Percentiles rank a stretch among this genome's conserved stretches.
phyloP scores from a whole-genome alignment of 805 yeast species.

The Lipomyces yamanashiensis region DNA sequence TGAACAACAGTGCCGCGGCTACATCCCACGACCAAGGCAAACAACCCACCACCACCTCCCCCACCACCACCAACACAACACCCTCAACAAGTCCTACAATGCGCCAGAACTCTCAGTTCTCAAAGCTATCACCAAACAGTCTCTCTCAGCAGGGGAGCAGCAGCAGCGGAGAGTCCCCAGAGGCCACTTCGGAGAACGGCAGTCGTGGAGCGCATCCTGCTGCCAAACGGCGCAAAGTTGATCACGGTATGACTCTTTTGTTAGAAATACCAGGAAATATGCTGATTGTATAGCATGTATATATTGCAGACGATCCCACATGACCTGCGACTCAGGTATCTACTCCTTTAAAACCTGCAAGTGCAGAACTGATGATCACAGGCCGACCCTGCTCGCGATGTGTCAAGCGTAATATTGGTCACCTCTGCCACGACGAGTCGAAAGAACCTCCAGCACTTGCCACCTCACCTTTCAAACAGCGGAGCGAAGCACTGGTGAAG shows the following conservation, averaged over 20 bases:
- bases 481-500: background rate
- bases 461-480: background rate
- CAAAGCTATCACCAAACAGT: background rate
- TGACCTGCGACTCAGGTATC: constrained; percentile 79
- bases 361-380: background rate
- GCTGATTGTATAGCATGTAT: constrained; percentile 64
- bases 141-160: background rate
- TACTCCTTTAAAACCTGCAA: background rate
- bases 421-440: constrained; percentile 74
- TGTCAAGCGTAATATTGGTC: constrained; percentile 83
- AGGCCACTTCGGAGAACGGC: constrained; percentile 1
- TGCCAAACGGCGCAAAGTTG: constrained; percentile 28
- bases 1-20: no score
- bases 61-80: background rate
- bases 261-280: background rate
- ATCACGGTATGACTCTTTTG: constrained; percentile 24
- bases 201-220: constrained; percentile 5
- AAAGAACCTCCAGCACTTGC: constrained; percentile 3
- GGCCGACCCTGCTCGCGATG: constrained; percentile 81
- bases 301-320: constrained; percentile 89
- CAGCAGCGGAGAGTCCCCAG: background rate
- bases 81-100: no score
- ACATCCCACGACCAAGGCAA: no score
- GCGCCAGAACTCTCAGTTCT: no score
- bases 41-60: background rate